phyloP scores from a whole-genome alignment of 169 alveolate species.

The Cryptosporidium baileyi region DNA sequence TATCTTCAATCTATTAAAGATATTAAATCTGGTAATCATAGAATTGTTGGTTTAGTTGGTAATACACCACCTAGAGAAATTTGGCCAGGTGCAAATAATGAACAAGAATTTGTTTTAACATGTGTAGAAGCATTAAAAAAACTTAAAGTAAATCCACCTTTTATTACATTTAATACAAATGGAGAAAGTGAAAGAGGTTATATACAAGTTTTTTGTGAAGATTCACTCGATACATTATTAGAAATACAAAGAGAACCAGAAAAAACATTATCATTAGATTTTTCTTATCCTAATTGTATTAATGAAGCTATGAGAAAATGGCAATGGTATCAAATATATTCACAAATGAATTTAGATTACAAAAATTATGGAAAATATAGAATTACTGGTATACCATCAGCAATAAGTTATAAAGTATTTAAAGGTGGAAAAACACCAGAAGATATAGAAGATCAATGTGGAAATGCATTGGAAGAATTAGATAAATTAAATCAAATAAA shows the following conservation, averaged over 20 bases:
- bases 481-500: conserved; percentile 20
- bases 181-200: conserved; percentile 42
- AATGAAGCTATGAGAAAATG: conserved; percentile 66
- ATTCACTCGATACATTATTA: conserved; percentile 41
- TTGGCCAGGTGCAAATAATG: conserved; percentile 61
- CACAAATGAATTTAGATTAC: conserved; percentile 28
- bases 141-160: conserved; percentile 60
- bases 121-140: conserved; percentile 11
- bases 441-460: conserved; percentile 61
- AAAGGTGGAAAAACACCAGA: conserved; percentile 56
- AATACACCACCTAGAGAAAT: conserved; percentile 45
- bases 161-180: conserved; percentile 6
- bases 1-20: conserved; percentile 53
- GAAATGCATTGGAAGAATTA: conserved; percentile 51
- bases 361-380: conserved; percentile 21
- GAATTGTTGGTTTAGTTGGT: conserved; percentile 45
- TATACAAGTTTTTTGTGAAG: conserved; percentile 54
- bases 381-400: conserved; percentile 40
- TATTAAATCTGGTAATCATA: conserved; percentile 9
- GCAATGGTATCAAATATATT: conserved; percentile 63
- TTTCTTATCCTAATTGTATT: conserved; percentile 36
- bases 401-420: conserved; percentile 1
- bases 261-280: conserved; percentile 23
- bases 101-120: conserved; percentile 34
- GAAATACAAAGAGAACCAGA: conserved; percentile 54